Conservation (phyloP, 2,329 filamentous ascomycete species). For the Phialocephala subalpina region DNA sequence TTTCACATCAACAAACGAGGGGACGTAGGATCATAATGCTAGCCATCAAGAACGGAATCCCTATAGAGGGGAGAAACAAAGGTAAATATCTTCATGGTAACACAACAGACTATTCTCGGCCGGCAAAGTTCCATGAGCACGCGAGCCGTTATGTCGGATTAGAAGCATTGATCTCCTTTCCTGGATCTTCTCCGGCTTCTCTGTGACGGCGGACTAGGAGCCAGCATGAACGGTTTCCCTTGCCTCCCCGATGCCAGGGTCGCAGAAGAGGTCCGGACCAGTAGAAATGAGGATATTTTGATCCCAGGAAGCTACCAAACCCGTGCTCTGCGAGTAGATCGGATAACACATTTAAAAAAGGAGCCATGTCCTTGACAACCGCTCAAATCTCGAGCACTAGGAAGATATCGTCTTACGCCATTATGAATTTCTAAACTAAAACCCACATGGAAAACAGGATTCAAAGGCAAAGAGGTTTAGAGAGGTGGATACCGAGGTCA, state of each 20-base stretch:
- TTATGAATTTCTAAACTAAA: not conserved
- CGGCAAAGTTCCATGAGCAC: not conserved
- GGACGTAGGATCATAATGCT: not conserved
- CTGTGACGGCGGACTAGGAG: not conserved
- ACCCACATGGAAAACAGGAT: not conserved
- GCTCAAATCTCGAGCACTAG: not conserved
- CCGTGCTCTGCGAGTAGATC: no score
- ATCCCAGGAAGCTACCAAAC: no score
- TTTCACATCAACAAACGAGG: not conserved
- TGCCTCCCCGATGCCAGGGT: not conserved
- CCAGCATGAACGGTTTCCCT: not conserved
- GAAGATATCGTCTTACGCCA: not conserved
- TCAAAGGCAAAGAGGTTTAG: not conserved
- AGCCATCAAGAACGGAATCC: not conserved
- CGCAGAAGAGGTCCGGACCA: not conserved
- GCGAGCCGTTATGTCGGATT: not conserved
- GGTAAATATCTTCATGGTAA: not conserved
- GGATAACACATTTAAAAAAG: not conserved
- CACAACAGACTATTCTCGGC: not conserved
- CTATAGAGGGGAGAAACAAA: not conserved
- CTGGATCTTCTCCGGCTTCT: not conserved
- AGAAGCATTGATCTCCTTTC: slow-evolving; percentile 1
- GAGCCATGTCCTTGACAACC: not conserved
- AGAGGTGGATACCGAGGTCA: slow-evolving; percentile 15
- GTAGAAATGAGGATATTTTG: not conserved